Evolutionary conservation across 2,329 filamentous ascomycete genomes (phyloP), one percentile per base, ranked within the genome.

Genomic region (Botrytis paeoniae): DNA sequence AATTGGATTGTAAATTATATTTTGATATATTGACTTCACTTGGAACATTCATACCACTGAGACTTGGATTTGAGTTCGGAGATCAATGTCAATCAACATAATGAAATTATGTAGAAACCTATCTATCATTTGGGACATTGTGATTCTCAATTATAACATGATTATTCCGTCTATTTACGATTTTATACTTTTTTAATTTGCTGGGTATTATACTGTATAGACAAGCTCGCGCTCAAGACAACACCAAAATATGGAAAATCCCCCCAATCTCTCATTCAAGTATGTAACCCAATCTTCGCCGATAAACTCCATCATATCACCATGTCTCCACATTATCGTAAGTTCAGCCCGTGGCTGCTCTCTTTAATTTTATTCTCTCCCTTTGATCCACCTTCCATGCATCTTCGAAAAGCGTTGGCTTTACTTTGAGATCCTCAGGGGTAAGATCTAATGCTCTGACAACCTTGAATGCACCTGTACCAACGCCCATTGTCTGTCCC

Each of bases 401-500:
- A 80, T 93, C 90, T 82, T 96, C 93, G 80, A 96, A 96, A 25
- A 88, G 79, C 2, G 91, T 92, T 74, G 84, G 83, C 78, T 85
- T 87, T 69, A 80, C 79, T 48, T 83, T 84, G 35, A 87, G 82
- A 76, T 88, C 84, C 48, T 85, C 84, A 70, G 89, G 86, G 59
- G 85, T 85, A 74, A 97, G 87, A 75, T 91, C 91, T 75, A 98
- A 83, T 73, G 89, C 87, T 61, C 95, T 86, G 4, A 98, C 92
- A 37, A 98, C 92, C 80, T 97, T 91, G 87, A 98, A 96, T 2
- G 93, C 92, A 7, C 96, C 96, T 0, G 96, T 99, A 9, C 96
- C 96, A 51, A 99, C 86, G 62, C 88, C 89, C 88, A 98, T 97
- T 60, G 92, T 95, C 86, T 98, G 95, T 25, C 96, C 96, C 91